phyloP scores from a whole-genome alignment of 108 stramenopile species.

The Asterionellopsis glacialis region DNA sequence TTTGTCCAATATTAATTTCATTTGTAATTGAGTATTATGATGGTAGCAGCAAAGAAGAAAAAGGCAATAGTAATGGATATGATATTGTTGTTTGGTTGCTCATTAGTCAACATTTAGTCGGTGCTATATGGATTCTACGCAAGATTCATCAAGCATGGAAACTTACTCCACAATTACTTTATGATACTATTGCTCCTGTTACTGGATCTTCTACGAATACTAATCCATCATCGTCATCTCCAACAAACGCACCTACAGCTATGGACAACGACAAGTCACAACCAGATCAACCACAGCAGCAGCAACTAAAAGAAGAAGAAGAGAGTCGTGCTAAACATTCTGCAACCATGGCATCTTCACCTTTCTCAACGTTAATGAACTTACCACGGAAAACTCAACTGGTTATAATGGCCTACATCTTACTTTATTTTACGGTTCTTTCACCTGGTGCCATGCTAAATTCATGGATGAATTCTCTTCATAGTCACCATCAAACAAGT shows the following conservation, averaged over 20 bases:
- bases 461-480: conserved; percentile 1
- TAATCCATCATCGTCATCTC: not conserved
- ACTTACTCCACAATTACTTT: not conserved
- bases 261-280: too few species aligned
- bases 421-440: not conserved
- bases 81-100: not conserved
- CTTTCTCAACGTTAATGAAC: not conserved
- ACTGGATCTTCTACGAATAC: too few species aligned
- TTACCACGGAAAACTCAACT: not conserved
- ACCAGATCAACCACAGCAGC: not conserved
- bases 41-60: too few species aligned
- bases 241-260: not conserved
- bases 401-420: not conserved
- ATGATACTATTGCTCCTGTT: not conserved
- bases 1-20: not conserved
- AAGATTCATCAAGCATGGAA: not conserved
- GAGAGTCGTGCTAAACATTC: too few species aligned
- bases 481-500: not conserved
- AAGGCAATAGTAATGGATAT: not conserved
- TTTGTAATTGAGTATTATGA: not conserved
- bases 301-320: too few species aligned
- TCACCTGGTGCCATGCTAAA: not conserved
- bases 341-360: too few species aligned
- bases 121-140: not conserved
- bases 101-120: not conserved